Evolutionary conservation across 2,329 filamentous ascomycete species (phyloP).

Genomic region (Trichoderma polysporum): DNA sequence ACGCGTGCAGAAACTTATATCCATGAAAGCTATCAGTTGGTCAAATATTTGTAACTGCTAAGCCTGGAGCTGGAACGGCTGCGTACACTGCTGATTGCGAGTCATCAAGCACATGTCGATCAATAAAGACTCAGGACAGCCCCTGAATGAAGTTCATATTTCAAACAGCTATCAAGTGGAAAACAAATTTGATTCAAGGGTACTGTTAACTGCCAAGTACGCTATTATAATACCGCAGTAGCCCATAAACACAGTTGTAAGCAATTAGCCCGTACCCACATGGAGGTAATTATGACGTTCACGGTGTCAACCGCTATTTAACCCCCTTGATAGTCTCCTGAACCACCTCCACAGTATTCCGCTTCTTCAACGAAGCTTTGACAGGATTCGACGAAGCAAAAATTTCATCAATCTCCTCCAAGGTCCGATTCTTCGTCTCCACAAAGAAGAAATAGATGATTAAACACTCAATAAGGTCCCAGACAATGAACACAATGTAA

Average conservation of each 20-base stretch:
- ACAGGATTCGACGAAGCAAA: slow-evolving; percentile 28
- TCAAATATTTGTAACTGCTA: neutral
- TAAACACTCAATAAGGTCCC: slow-evolving; percentile 28
- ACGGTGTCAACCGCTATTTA: neutral
- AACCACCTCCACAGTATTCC: neutral
- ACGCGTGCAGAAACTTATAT: neutral
- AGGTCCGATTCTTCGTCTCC: slow-evolving; percentile 31
- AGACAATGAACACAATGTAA: slow-evolving; percentile 39
- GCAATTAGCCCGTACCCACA: neutral
- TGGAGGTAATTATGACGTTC: neutral
- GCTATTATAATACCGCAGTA: neutral
- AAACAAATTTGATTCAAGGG: too few species aligned
- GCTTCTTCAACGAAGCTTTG: slow-evolving; percentile 20
- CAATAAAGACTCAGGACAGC: neutral
- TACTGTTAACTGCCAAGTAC: neutral
- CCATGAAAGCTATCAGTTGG: neutral
- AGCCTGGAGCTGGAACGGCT: neutral
- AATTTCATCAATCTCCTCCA: slow-evolving; percentile 31
- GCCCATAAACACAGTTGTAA: neutral
- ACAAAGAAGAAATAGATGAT: slow-evolving; percentile 39
- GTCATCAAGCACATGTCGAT: neutral
- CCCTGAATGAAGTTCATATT: neutral
- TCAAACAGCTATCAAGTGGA: neutral
- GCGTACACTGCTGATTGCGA: neutral
- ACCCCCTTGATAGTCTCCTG: neutral